phyloP scores from a whole-genome alignment of 2,329 filamentous ascomycete species.

The Ophidiomyces ophidiicola region DNA sequence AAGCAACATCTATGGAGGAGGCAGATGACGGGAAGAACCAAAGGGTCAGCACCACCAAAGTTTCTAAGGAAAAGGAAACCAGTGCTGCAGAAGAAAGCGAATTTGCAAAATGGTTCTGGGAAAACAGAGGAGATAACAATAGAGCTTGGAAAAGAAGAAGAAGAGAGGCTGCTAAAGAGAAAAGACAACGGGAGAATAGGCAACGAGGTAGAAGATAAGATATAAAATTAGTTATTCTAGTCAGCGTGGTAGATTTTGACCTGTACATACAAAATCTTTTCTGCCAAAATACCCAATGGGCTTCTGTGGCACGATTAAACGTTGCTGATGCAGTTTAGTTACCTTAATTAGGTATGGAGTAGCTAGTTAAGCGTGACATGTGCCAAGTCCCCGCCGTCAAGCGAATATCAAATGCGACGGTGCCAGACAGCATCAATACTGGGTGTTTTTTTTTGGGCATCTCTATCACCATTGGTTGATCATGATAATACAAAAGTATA shows the following conservation, averaged over 20 bases:
- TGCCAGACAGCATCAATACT: neutral
- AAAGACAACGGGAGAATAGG: slow-evolving; percentile 48
- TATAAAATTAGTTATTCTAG: neutral
- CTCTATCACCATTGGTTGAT: neutral
- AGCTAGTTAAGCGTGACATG: too few species aligned
- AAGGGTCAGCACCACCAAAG: slow-evolving; percentile 9
- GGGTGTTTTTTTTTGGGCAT: neutral
- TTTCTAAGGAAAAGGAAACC: slow-evolving; percentile 16
- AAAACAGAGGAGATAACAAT: slow-evolving; percentile 40
- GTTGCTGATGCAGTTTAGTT: too few species aligned
- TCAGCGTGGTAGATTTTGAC: too few species aligned
- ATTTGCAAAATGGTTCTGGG: slow-evolving; percentile 52
- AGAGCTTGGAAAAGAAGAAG: slow-evolving; percentile 43
- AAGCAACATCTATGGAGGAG: too few species aligned
- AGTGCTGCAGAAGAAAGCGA: slow-evolving; percentile 39
- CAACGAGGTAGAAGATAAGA: slow-evolving; percentile 29
- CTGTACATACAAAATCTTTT: too few species aligned
- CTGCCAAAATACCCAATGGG: too few species aligned
- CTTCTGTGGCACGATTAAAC: too few species aligned
- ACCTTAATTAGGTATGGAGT: too few species aligned
- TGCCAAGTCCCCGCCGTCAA: neutral
- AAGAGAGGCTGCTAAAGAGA: slow-evolving; percentile 48
- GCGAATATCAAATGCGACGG: too few species aligned
- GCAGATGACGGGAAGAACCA: slow-evolving; percentile 15
- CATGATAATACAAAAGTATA: slow-evolving; percentile 17